Conservation (phyloP, 1,284 basidiomycete genomes). For the Xanthoconium separans region DNA sequence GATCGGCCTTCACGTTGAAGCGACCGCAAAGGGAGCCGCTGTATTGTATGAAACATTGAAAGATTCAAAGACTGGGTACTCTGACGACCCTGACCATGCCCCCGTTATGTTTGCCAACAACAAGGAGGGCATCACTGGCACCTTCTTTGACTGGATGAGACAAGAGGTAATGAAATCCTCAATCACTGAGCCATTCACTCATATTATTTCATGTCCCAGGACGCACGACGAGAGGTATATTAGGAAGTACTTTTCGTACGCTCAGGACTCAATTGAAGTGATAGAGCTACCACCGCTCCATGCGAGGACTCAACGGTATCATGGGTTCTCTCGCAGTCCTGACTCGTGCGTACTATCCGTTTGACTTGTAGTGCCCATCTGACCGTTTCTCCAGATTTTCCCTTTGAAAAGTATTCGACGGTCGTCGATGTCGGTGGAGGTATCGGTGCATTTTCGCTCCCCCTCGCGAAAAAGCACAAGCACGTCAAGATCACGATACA, state of each 20-base stretch:
- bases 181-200: not conserved
- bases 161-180: slow-evolving; percentile 13
- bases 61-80: slow-evolving; percentile 22
- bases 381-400: slow-evolving; percentile 20
- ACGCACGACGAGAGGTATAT: slow-evolving; percentile 19
- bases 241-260: not conserved
- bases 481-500: slow-evolving; percentile 32
- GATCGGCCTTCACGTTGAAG: slow-evolving; percentile 22
- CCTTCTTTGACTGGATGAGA: slow-evolving; percentile 32
- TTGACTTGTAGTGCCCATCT: not conserved
- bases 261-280: not conserved
- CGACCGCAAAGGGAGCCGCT: slow-evolving; percentile 18
- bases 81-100: slow-evolving; percentile 22
- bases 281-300: slow-evolving; percentile 25
- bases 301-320: slow-evolving; percentile 26
- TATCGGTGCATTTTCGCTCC: slow-evolving; percentile 30
- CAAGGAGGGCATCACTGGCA: slow-evolving; percentile 23
- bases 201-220: slow-evolving; percentile 6
- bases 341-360: slow-evolving; percentile 14
- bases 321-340: slow-evolving; percentile 30
- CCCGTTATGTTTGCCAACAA: slow-evolving; percentile 22
- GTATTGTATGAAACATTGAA: slow-evolving; percentile 31
- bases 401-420: slow-evolving; percentile 26
- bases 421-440: slow-evolving; percentile 36
- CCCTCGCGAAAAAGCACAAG: slow-evolving; percentile 25